These are phyloP conservation scores for Solanum chmielewskii DNA, from an alignment of 257 asterid genomes.

Conservation along the genomic window DNA sequence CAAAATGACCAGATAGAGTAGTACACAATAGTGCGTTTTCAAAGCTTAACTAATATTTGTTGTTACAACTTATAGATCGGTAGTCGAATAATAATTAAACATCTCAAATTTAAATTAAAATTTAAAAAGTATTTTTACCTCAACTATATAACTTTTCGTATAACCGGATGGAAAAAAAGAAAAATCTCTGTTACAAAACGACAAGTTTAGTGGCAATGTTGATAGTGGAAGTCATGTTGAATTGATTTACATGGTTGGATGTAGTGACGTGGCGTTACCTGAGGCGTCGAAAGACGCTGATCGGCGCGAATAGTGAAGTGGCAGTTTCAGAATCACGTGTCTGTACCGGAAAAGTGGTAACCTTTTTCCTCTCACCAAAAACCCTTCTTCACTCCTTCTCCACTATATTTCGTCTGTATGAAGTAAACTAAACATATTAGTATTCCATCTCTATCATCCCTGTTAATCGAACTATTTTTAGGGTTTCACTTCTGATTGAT, in stretches of 20 bases:
- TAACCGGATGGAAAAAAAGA: neutral
- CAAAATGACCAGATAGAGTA: neutral
- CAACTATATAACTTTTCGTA: too few species aligned
- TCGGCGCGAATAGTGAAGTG: constrained; percentile 4
- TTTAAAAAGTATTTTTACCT: too few species aligned
- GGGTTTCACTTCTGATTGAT: neutral
- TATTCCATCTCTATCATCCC: neutral
- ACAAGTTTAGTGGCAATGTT: neutral
- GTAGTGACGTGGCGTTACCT: neutral
- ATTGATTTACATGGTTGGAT: neutral
- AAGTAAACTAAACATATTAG: neutral
- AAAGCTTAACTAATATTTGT: neutral
- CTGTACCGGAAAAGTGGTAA: neutral
- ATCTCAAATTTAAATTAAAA: too few species aligned
- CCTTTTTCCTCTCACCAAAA: neutral
- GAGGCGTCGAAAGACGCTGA: neutral
- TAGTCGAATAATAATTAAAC: too few species aligned
- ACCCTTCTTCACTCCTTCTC: neutral
- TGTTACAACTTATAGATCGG: too few species aligned
- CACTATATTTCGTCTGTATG: constrained; percentile 4
- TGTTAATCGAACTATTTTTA: neutral
- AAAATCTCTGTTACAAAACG: neutral
- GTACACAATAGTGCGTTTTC: neutral
- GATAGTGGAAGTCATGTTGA: neutral
- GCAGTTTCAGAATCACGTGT: constrained; percentile 11